Conservation (phyloP, 768 basidiomycete species). For the Boletus reticulatus region DNA sequence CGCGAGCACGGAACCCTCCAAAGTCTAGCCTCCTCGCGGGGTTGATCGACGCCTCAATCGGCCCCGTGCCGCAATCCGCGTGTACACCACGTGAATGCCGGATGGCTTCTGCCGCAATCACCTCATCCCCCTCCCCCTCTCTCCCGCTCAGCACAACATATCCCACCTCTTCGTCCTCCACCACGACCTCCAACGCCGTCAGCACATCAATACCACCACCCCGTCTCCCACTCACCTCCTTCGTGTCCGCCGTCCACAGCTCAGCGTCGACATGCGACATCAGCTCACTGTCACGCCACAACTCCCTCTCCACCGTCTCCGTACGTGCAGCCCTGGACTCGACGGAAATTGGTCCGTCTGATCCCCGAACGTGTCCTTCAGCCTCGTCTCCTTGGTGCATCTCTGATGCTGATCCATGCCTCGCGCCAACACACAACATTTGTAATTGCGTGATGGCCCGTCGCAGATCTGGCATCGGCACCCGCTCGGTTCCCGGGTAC, state of each 20-base stretch:
- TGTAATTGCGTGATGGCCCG: conserved; percentile 63
- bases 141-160: conserved; percentile 36
- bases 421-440: conserved; percentile 40
- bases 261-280: conserved; percentile 57
- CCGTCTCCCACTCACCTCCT: conserved; percentile 37
- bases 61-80: conserved; percentile 29
- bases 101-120: conserved; percentile 48
- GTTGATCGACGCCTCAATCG: conserved; percentile 35
- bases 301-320: conserved; percentile 16
- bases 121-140: conserved; percentile 38
- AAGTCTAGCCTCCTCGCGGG: conserved; percentile 26
- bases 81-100: conserved; percentile 46
- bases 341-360: conserved; percentile 33
- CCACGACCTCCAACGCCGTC: conserved; percentile 24
- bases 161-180: conserved; percentile 58
- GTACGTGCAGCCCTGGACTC: conserved; percentile 20
- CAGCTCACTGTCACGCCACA: conserved; percentile 41
- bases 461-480: conserved; percentile 56
- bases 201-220: background rate
- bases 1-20: conserved; percentile 38
- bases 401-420: conserved; percentile 31
- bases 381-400: conserved; percentile 30
- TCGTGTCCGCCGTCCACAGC: conserved; percentile 36
- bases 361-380: conserved; percentile 28
- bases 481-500: conserved; percentile 30